phyloP scores from a whole-genome alignment of 1,284 basidiomycete species.

The Ustilago xerochloae region DNA sequence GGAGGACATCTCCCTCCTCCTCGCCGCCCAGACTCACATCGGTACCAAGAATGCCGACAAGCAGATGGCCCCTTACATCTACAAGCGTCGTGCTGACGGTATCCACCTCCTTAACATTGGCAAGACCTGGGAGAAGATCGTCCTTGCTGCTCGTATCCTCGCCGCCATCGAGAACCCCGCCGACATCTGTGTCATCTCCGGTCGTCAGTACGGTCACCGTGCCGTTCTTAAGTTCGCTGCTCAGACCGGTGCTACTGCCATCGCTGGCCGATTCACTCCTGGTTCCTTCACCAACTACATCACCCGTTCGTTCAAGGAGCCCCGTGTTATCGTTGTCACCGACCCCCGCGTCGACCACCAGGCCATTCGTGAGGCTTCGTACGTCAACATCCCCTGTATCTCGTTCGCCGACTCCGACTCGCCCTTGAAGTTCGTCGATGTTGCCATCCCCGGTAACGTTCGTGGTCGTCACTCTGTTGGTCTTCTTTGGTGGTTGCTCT shows the following conservation, averaged over 20 bases:
- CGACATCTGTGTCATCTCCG: constrained; percentile 97
- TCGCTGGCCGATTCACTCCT: constrained; percentile 98
- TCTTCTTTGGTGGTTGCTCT: constrained; percentile 98
- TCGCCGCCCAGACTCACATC: constrained; percentile 95
- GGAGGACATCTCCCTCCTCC: constrained; percentile 94
- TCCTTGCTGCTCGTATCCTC: constrained; percentile 67
- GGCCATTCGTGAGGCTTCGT: constrained; percentile 98
- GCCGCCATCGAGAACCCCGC: constrained; percentile 89
- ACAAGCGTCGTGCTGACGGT: constrained; percentile 96
- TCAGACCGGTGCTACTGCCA: constrained; percentile 97
- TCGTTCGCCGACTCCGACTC: constrained; percentile 98
- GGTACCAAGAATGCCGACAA: constrained; percentile 92
- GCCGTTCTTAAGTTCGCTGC: constrained; percentile 98
- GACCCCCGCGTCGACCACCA: constrained; percentile 99
- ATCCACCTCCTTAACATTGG: constrained; percentile 98
- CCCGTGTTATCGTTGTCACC: constrained; percentile 95
- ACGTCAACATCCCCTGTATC: constrained; percentile 99
- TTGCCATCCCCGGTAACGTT: constrained; percentile 99
- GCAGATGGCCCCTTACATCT: constrained; percentile 98
- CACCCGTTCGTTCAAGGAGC: constrained; percentile 99
- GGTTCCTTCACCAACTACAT: constrained; percentile 98
- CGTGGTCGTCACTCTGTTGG: constrained; percentile 97
- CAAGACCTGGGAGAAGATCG: constrained; percentile 99
- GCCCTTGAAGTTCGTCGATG: constrained; percentile 94
- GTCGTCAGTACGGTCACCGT: constrained; percentile 97